Evolutionary conservation across 2,329 filamentous ascomycete genomes (phyloP).

Genomic region (Fusarium sublunatum): DNA sequence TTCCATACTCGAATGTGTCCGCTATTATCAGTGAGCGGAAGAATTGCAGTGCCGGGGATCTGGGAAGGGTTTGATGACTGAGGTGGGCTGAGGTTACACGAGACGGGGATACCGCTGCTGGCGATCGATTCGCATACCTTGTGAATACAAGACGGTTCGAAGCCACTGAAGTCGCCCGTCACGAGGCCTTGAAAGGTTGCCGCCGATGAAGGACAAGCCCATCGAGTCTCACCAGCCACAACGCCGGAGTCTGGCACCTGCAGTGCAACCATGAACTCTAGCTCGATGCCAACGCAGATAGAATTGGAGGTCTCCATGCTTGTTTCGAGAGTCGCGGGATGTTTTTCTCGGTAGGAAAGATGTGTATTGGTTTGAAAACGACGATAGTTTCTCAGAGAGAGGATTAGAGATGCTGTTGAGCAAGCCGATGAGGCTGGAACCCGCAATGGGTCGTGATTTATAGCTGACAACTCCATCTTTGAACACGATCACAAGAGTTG

Average conservation of each 20-base stretch:
- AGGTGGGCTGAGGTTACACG: constrained; percentile 24
- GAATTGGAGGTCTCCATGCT: constrained; percentile 19
- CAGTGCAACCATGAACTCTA: constrained; percentile 46
- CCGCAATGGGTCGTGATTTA: constrained; percentile 27
- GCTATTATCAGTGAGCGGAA: constrained; percentile 20
- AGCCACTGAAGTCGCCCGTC: constrained; percentile 23
- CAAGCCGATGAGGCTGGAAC: constrained; percentile 19
- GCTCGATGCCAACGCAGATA: constrained; percentile 43
- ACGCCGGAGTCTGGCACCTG: constrained; percentile 12
- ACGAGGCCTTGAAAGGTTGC: constrained; percentile 19
- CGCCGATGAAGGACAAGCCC: constrained; percentile 27
- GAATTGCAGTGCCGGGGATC: constrained; percentile 16
- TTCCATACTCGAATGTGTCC: constrained; percentile 40
- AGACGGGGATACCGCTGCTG: constrained; percentile 33
- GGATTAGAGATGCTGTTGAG: constrained; percentile 15
- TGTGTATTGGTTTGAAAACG: constrained; percentile 9
- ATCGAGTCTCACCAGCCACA: constrained; percentile 16
- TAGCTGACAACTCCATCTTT: constrained; percentile 31
- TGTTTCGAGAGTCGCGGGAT: not conserved
- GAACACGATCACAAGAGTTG: constrained; percentile 10
- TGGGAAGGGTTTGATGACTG: constrained; percentile 14
- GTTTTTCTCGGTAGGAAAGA: constrained; percentile 6
- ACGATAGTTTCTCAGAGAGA: constrained; percentile 12
- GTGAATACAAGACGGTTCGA: constrained; percentile 21
- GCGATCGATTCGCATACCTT: constrained; percentile 42